Percentiles rank a stretch among this genome's conserved stretches.
These are phyloP conservation scores for Talaromyces sp. DNA, from an alignment of 2,329 filamentous ascomycete species.

Conservation along the genomic window DNA sequence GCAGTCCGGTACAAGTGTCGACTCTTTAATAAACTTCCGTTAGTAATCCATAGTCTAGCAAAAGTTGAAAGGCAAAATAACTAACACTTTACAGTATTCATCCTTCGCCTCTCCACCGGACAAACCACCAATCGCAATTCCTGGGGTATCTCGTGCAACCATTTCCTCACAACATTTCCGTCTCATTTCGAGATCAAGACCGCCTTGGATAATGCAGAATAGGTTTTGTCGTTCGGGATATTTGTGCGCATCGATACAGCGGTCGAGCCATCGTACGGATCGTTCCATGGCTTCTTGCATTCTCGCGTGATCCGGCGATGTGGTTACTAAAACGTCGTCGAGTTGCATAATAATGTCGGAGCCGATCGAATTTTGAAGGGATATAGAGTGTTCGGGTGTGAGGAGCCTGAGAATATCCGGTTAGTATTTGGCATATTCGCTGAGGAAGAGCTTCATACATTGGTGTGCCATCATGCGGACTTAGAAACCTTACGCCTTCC, in stretches of 20 bases:
- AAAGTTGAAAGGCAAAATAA: neutral
- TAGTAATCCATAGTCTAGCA: neutral
- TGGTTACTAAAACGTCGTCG: constrained; percentile 95
- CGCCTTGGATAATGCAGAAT: constrained; percentile 98
- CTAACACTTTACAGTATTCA: constrained; percentile 79
- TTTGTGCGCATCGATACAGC: constrained; percentile 86
- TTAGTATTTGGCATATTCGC: neutral
- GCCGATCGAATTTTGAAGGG: constrained; percentile 92
- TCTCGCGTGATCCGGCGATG: constrained; percentile 79
- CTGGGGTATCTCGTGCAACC: constrained; percentile 86
- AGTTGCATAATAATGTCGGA: constrained; percentile 99
- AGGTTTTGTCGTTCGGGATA: constrained; percentile 83
- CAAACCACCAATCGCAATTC: constrained; percentile 92
- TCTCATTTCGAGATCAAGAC: constrained; percentile 82
- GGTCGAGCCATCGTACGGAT: constrained; percentile 91
- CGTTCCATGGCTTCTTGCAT: constrained; percentile 96
- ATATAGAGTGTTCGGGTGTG: constrained; percentile 95
- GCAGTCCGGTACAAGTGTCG: constrained; percentile 74
- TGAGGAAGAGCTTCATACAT: constrained; percentile 57
- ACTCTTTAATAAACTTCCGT: constrained; percentile 51
- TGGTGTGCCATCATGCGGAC: constrained; percentile 87
- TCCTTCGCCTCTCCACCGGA: constrained; percentile 93
- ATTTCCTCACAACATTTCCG: constrained; percentile 81
- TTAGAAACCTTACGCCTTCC: constrained; percentile 92
- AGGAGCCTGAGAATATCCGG: constrained; percentile 60